These are phyloP conservation scores for Populus euphratica DNA, from an alignment of 345 rosid species.

Conservation along the genomic window DNA sequence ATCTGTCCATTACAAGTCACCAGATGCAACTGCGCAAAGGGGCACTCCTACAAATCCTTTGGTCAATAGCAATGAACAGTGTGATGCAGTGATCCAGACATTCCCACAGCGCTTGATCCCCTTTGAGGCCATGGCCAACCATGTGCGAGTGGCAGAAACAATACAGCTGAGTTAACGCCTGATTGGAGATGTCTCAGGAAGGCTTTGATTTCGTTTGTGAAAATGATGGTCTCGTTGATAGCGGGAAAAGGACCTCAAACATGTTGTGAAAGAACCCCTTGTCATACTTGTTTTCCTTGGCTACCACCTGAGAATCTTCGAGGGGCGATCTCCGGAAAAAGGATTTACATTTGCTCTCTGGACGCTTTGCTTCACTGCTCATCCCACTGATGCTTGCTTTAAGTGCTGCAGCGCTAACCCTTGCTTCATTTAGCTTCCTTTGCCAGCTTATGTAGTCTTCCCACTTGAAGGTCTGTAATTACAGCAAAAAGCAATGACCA, in stretches of 20 bases:
- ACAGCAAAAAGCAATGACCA: background rate
- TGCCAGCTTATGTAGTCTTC: slow-evolving; percentile 75
- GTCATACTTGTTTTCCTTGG: slow-evolving; percentile 53
- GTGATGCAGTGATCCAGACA: too few species aligned
- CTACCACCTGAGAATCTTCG: slow-evolving; percentile 38
- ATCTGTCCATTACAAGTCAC: too few species aligned
- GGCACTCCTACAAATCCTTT: too few species aligned
- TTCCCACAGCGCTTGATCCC: background rate
- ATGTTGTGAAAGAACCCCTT: slow-evolving; percentile 56
- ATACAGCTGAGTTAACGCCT: background rate
- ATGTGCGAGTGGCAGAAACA: background rate
- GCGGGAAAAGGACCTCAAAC: slow-evolving; percentile 58
- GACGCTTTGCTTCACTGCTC: slow-evolving; percentile 40
- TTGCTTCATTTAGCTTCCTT: slow-evolving; percentile 76
- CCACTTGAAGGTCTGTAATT: slow-evolving; percentile 81
- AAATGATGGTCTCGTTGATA: slow-evolving; percentile 52
- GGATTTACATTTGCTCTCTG: slow-evolving; percentile 51
- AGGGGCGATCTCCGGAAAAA: slow-evolving; percentile 56
- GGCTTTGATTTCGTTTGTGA: slow-evolving; percentile 38
- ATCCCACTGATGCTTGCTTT: slow-evolving; percentile 48
- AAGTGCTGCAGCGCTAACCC: slow-evolving; percentile 55
- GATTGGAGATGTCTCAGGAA: background rate
- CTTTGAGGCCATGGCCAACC: background rate
- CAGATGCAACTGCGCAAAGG: too few species aligned
- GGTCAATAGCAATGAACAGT: too few species aligned